phyloP scores from a whole-genome alignment of 345 rosid genomes.

The Camelina neglecta region DNA sequence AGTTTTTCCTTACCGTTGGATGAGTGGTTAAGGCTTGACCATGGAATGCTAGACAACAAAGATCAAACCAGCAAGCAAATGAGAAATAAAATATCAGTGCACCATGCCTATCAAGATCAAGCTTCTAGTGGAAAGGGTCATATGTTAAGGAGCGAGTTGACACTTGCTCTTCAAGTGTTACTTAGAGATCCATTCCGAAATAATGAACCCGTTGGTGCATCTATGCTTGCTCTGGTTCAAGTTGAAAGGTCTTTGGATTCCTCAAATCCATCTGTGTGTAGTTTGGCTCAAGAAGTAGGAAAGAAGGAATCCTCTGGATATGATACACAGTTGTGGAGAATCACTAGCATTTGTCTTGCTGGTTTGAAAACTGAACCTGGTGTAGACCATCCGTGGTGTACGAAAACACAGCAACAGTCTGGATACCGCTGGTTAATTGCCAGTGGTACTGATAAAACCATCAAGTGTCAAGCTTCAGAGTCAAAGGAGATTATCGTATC shows the following conservation, averaged over 20 bases:
- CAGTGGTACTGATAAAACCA: constrained; percentile 56
- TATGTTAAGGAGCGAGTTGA: constrained; percentile 54
- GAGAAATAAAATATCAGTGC: constrained; percentile 33
- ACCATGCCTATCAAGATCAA: constrained; percentile 34
- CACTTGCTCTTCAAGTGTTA: constrained; percentile 58
- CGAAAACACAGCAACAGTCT: constrained; percentile 56
- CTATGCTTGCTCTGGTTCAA: constrained; percentile 75
- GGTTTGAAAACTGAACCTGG: constrained; percentile 59
- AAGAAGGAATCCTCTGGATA: constrained; percentile 19
- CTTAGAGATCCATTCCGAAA: constrained; percentile 71
- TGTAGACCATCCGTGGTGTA: constrained; percentile 54
- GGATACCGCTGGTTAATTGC: constrained; percentile 73
- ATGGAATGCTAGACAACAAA: constrained; percentile 43
- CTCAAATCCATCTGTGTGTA: constrained; percentile 26
- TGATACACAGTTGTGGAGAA: constrained; percentile 48
- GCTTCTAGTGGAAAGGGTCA: constrained; percentile 42
- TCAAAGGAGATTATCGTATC: constrained; percentile 54
- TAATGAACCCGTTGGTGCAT: constrained; percentile 74
- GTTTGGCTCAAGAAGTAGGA: constrained; percentile 34
- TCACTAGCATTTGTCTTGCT: constrained; percentile 58
- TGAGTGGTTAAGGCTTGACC: constrained; percentile 69
- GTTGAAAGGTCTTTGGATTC: constrained; percentile 54
- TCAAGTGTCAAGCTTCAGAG: constrained; percentile 44
- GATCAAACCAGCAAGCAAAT: constrained; percentile 45
- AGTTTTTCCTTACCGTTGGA: constrained; percentile 55